Percentiles rank a stretch among this genome's conserved stretches.
These are phyloP conservation scores for Monilinia laxa DNA, from an alignment of 2,329 filamentous ascomycete species.

Conservation along the genomic window DNA sequence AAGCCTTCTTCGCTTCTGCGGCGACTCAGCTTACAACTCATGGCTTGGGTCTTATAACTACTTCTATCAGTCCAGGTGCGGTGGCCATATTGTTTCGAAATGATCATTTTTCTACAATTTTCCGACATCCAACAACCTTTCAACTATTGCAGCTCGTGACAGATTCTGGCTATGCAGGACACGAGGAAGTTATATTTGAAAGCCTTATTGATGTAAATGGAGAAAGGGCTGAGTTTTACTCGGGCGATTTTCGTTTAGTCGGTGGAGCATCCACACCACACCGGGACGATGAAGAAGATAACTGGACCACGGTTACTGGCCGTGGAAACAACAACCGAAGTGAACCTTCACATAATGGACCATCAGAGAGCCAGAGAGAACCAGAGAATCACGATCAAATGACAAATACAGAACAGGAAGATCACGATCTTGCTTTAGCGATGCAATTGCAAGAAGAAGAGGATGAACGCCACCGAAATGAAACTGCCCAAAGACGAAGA, in stretches of 20 bases:
- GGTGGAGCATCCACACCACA: slow-evolving; percentile 50
- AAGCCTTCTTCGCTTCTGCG: slow-evolving; percentile 74
- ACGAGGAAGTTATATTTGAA: slow-evolving; percentile 96
- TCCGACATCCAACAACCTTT: slow-evolving; percentile 77
- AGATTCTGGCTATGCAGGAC: slow-evolving; percentile 82
- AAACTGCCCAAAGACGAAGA: slow-evolving; percentile 60
- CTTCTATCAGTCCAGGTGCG: slow-evolving; percentile 70
- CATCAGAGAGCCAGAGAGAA: slow-evolving; percentile 14
- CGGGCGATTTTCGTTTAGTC: slow-evolving; percentile 87
- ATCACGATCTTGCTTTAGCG: slow-evolving; percentile 80
- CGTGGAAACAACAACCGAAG: slow-evolving; percentile 16
- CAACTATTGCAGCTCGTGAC: slow-evolving; percentile 84
- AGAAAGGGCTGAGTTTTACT: slow-evolving; percentile 77
- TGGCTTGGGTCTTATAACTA: slow-evolving; percentile 73
- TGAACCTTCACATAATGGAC: slow-evolving; percentile 12
- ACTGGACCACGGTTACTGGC: slow-evolving; percentile 32
- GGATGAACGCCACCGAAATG: slow-evolving; percentile 68
- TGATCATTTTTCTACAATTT: slow-evolving; percentile 93
- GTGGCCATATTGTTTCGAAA: slow-evolving; percentile 94
- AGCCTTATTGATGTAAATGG: slow-evolving; percentile 86
- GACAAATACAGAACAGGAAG: slow-evolving; percentile 63
- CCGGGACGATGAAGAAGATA: slow-evolving; percentile 22
- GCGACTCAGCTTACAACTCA: slow-evolving; percentile 84
- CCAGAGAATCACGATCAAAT: slow-evolving; percentile 25
- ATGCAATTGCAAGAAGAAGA: slow-evolving; percentile 94